Evolutionary conservation across 352 stramenopile species (phyloP), one percentile per base, ranked within the genome.

Genomic region (Pythium diclinum): DNA sequence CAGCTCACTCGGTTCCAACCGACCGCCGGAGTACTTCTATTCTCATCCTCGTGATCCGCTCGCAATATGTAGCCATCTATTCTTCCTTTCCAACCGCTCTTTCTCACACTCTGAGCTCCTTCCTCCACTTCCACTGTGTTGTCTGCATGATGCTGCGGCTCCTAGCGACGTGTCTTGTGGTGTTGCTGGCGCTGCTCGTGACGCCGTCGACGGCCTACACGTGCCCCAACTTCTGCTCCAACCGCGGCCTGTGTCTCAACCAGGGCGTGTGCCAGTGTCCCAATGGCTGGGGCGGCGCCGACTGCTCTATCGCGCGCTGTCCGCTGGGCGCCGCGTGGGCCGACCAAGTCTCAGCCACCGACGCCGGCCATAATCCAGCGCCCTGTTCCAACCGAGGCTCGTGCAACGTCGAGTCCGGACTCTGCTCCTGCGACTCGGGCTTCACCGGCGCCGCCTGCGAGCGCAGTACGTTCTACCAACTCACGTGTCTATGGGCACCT

Each of bases 331-430:
- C 47, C 23, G 86, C 88, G 3, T 97, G 89, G 89, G 72, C 77
- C 17, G 87, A 96, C 59, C 55, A 75, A n/a, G 75, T 87, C 13
- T 74, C 72, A 28, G 78, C 55, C 33, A 73, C 61, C 0, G 85
- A 96, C 44, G 49, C 67, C 16, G 93, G 88, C 19, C 94, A 98
- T 78, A 85, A 91, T 59, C 49, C 79, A 19, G 89, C 80, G 16
- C 79, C 94, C 71, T 98, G 94, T 64, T 96, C 88, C 1, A 98
- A 97, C 61, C 75, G 81, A 6, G 86, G 88, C 44, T 44, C 46
- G 5, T 96, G 87, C 60, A 74, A 92, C 62, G 59, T 66, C 1
- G 73, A 81, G 10, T 76, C 79, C 0, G 88, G 88, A 3, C 40
- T 72, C 13, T 96, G 88, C 65, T 60, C 60, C 3, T 96, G 88